Percentiles rank a stretch among this genome's conserved stretches.
Evolutionary conservation across 306 rosid species (phyloP).

Genomic region (Cotoneaster glaucophyllus): DNA sequence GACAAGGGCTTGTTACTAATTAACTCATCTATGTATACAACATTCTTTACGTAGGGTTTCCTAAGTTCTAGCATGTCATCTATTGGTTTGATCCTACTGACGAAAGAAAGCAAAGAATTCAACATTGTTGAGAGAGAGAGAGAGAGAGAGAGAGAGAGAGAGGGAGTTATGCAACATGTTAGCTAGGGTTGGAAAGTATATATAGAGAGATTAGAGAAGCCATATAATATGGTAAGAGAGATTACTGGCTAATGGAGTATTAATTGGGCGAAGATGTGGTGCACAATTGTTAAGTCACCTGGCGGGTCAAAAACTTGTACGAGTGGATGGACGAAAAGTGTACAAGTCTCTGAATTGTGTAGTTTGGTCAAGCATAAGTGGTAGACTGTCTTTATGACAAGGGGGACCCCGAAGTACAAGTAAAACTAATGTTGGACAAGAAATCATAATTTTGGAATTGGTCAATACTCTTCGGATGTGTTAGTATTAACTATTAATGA

Average conservation of each 20-base stretch:
- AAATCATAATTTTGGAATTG: not conserved
- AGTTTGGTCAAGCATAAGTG: not conserved
- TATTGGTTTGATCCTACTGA: conserved; percentile 3
- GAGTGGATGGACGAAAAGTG: not conserved
- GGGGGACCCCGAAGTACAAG: not conserved
- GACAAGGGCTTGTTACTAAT: conserved; percentile 7
- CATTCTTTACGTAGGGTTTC: not conserved
- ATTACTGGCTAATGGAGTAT: not conserved
- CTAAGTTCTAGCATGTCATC: conserved; percentile 3
- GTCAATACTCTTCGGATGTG: not conserved
- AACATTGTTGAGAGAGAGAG: conserved; percentile 10
- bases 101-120: conserved; percentile 12
- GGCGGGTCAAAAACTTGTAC: not conserved
- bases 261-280: not conserved
- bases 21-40: conserved; percentile 49
- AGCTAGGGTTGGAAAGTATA: not conserved
- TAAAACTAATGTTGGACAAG: not conserved
- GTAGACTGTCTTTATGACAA: not conserved
- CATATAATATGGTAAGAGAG: no score
- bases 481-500: no score
- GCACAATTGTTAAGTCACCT: not conserved
- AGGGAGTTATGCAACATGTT: not conserved
- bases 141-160: conserved; percentile 11
- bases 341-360: not conserved
- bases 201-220: not conserved